These are phyloP conservation scores for Lavandula angustifolia DNA, from an alignment of 257 asterid species.

Conservation along the genomic window DNA sequence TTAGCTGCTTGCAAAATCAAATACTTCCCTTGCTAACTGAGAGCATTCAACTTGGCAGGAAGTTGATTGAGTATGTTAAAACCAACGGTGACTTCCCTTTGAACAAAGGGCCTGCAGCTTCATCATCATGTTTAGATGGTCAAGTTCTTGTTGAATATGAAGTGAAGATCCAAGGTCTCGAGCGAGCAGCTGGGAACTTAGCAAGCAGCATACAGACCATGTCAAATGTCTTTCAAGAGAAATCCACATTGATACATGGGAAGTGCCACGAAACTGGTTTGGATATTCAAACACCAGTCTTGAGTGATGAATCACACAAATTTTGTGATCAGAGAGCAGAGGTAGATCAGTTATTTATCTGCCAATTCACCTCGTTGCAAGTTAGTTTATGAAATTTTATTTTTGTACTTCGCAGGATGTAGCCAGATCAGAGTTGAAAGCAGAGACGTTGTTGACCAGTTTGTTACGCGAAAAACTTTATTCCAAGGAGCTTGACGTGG, in stretches of 20 bases:
- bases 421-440: constrained; percentile 68
- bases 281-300: constrained; percentile 5
- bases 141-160: constrained; percentile 79
- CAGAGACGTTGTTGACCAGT: constrained; percentile 79
- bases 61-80: constrained; percentile 65
- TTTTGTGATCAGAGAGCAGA: constrained; percentile 46
- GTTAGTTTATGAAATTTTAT: constrained; percentile 20
- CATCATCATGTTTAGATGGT: constrained; percentile 45
- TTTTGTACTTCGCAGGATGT: constrained; percentile 50
- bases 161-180: constrained; percentile 85
- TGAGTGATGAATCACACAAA: constrained; percentile 38
- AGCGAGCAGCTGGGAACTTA: constrained; percentile 70
- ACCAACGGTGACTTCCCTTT: constrained; percentile 37
- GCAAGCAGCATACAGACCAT: constrained; percentile 54
- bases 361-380: neutral
- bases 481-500: constrained; percentile 72
- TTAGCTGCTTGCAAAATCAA: constrained; percentile 73
- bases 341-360: constrained; percentile 42
- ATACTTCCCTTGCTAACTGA: constrained; percentile 68
- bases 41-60: constrained; percentile 70
- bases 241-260: constrained; percentile 42
- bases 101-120: constrained; percentile 34
- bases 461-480: constrained; percentile 85
- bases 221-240: constrained; percentile 54
- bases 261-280: no score